Evolutionary conservation across 2,329 filamentous ascomycete genomes (phyloP).

Genomic region (Diplodia intermedia): DNA sequence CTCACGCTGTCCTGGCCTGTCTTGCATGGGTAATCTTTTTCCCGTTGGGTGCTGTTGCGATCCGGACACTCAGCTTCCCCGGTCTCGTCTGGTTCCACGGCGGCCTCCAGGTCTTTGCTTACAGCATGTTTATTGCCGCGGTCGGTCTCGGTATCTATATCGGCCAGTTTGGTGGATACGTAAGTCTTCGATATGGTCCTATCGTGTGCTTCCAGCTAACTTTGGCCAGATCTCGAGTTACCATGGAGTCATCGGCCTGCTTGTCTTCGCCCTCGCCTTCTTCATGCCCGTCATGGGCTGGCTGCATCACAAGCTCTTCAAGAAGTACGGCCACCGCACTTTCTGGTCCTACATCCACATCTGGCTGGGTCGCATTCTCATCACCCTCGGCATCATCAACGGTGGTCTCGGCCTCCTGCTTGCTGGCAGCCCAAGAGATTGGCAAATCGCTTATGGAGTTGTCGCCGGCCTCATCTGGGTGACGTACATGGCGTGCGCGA

Average conservation of each 20-base stretch:
- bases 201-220: slow-evolving; percentile 24
- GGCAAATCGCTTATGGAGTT: slow-evolving; percentile 43
- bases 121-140: slow-evolving; percentile 56
- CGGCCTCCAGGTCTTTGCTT: slow-evolving; percentile 56
- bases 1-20: slow-evolving; percentile 53
- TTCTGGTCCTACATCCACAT: slow-evolving; percentile 57
- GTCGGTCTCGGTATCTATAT: slow-evolving; percentile 61
- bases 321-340: slow-evolving; percentile 52
- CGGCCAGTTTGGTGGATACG: slow-evolving; percentile 47
- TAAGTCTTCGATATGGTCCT: slow-evolving; percentile 35
- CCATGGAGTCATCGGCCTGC: slow-evolving; percentile 60
- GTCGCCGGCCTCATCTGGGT: slow-evolving; percentile 47
- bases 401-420: slow-evolving; percentile 60
- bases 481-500: slow-evolving; percentile 41
- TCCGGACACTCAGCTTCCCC: slow-evolving; percentile 52
- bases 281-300: slow-evolving; percentile 60
- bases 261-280: slow-evolving; percentile 57
- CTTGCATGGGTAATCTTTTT: slow-evolving; percentile 56
- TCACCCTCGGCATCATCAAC: slow-evolving; percentile 61
- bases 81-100: slow-evolving; percentile 55
- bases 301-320: slow-evolving; percentile 59
- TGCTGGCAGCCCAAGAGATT: slow-evolving; percentile 42
- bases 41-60: slow-evolving; percentile 53
- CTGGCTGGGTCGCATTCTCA: slow-evolving; percentile 60
- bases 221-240: slow-evolving; percentile 47